A percentile compares a stretch with the other conserved stretches of the same genome.
These are phyloP conservation scores for Paecilomyces sp. DNA, from an alignment of 2,329 filamentous ascomycete genomes.

Conservation along the genomic window DNA sequence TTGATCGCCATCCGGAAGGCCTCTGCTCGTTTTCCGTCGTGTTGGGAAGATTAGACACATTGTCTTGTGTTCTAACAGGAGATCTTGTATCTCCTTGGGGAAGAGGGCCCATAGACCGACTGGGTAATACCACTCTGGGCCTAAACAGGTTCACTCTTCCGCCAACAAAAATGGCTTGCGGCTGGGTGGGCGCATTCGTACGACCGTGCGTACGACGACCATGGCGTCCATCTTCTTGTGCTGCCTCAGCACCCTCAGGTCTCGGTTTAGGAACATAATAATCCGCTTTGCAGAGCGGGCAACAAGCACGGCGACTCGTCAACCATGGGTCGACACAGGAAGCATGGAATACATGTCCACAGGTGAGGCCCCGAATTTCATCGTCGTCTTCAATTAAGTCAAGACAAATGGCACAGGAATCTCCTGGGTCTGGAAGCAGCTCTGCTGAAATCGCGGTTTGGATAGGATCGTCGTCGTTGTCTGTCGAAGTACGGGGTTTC, in stretches of 20 bases:
- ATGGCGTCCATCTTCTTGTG: constrained; percentile 21
- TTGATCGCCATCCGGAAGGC: background rate
- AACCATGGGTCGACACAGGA: constrained; percentile 95
- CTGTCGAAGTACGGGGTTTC: constrained; percentile 57
- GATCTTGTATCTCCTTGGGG: constrained; percentile 16
- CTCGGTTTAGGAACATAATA: constrained; percentile 94
- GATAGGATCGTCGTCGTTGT: constrained; percentile 70
- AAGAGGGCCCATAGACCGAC: constrained; percentile 25
- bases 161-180: constrained; percentile 28
- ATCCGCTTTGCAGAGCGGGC: constrained; percentile 94
- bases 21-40: background rate
- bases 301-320: constrained; percentile 88
- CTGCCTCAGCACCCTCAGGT: constrained; percentile 42
- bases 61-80: constrained; percentile 9
- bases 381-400: constrained; percentile 92
- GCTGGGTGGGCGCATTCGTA: constrained; percentile 19
- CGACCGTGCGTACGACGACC: constrained; percentile 20
- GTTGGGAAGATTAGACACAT: background rate
- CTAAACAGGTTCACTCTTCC: constrained; percentile 23
- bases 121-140: constrained; percentile 28
- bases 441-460: constrained; percentile 75
- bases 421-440: constrained; percentile 71
- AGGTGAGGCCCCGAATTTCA: constrained; percentile 86
- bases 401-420: constrained; percentile 94
- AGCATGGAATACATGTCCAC: constrained; percentile 97